A percentile compares a stretch with the other conserved stretches of the same genome.
Evolutionary conservation across 2,329 filamentous ascomycete species (phyloP).

Genomic region (Fusarium devonianum): DNA sequence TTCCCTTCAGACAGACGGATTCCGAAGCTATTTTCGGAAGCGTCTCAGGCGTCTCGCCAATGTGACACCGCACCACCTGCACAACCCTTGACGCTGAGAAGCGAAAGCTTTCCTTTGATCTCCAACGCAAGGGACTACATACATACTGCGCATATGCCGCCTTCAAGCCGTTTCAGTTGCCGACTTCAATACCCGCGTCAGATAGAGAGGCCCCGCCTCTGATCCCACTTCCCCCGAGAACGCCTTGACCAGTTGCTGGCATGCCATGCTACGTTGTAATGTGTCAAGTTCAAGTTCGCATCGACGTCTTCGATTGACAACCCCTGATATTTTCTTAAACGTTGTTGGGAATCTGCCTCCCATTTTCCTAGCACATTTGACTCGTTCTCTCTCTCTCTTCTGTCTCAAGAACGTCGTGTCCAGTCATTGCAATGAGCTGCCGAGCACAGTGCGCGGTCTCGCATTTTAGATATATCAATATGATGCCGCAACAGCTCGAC

Average conservation of each 20-base stretch:
- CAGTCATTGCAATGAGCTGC: not conserved
- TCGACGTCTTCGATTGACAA: conserved; percentile 3
- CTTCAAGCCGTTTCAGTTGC: not conserved
- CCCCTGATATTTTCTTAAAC: not conserved
- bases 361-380: not conserved
- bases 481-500: conserved; percentile 5
- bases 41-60: conserved; percentile 38
- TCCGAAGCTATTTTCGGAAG: conserved; percentile 35
- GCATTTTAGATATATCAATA: conserved; percentile 5
- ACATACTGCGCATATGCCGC: not conserved
- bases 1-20: conserved; percentile 24
- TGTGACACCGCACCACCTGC: conserved; percentile 22
- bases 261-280: too few species aligned
- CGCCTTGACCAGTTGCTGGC: conserved; percentile 23
- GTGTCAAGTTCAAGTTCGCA: not conserved
- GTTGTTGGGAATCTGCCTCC: not conserved
- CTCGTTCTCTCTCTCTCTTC: too few species aligned
- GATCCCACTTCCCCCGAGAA: conserved; percentile 27
- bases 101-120: not conserved
- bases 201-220: conserved; percentile 26
- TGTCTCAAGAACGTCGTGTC: not conserved
- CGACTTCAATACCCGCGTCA: conserved; percentile 11
- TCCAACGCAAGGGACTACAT: not conserved
- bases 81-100: conserved; percentile 1
- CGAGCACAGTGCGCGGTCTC: conserved; percentile 6